Percentiles rank a stretch among this genome's conserved stretches.
phyloP scores from a whole-genome alignment of 495 filamentous ascomycete genomes.

The Trichoderma reesei region DNA sequence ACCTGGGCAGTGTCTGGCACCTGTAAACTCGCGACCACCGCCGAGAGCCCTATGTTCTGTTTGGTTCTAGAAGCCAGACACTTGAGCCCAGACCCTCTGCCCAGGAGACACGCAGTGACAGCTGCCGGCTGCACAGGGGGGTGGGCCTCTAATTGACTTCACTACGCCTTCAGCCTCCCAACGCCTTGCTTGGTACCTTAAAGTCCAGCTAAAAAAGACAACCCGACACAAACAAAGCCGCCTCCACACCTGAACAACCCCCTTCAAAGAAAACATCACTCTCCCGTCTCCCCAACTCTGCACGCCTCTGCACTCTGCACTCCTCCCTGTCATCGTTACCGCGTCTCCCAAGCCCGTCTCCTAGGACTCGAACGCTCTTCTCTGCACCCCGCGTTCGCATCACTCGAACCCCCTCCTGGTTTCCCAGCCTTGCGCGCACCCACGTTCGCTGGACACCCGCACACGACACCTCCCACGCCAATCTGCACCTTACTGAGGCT shows the following conservation, averaged over 20 bases:
- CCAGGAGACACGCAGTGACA: background rate
- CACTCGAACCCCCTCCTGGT: background rate
- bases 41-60: background rate
- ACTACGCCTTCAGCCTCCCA: constrained; percentile 2
- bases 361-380: background rate
- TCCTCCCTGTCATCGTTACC: background rate
- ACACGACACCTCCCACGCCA: background rate
- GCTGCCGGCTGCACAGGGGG: constrained; percentile 1
- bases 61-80: background rate
- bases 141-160: constrained; percentile 6
- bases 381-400: background rate
- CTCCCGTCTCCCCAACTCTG: background rate
- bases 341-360: background rate
- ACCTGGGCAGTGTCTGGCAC: background rate
- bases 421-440: background rate
- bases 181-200: constrained; percentile 9
- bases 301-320: background rate
- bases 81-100: background rate
- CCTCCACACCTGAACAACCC: background rate
- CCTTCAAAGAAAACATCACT: background rate
- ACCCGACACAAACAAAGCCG: constrained; percentile 2
- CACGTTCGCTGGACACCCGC: background rate
- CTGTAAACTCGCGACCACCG: background rate
- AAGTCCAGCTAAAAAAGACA: background rate
- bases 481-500: background rate